Percentiles rank a stretch among this genome's conserved stretches.
These are phyloP conservation scores for Volvox reticuliferus DNA, from an alignment of 139 green algal species.

Conservation along the genomic window DNA sequence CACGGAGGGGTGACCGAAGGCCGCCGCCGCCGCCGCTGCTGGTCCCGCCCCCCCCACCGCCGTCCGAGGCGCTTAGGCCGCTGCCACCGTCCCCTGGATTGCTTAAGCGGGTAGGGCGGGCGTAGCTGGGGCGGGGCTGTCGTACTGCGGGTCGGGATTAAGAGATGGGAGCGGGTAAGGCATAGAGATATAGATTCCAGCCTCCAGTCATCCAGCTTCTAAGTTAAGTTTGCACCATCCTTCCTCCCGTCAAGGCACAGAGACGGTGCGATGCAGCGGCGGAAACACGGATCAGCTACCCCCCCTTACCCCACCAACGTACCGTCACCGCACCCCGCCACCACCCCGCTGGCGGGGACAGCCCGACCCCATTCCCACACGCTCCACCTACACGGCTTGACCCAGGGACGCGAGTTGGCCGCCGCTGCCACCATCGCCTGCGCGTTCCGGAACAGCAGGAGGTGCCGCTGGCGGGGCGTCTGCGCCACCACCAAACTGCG, in stretches of 20 bases:
- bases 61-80: background rate
- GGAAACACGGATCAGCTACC: too few species aligned
- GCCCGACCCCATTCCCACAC: background rate
- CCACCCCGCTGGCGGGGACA: background rate
- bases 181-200: too few species aligned
- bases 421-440: slow-evolving; percentile 9
- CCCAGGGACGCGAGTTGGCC: slow-evolving; percentile 16
- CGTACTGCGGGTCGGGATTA: background rate
- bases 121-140: slow-evolving; percentile 26
- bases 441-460: slow-evolving; percentile 29
- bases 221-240: too few species aligned
- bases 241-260: too few species aligned
- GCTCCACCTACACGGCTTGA: slow-evolving; percentile 2
- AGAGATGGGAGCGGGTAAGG: background rate
- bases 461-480: background rate
- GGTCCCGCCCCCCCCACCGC: background rate
- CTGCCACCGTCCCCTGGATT: background rate
- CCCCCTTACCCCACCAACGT: background rate
- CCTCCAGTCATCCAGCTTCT: too few species aligned
- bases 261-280: too few species aligned
- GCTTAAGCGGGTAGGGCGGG: background rate
- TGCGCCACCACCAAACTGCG: slow-evolving; percentile 14
- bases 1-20: background rate
- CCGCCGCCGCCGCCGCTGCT: slow-evolving; percentile 3
- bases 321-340: background rate